phyloP scores from a whole-genome alignment of 2,329 filamentous ascomycete genomes.

The Phaeosphaeriaceae sp. region DNA sequence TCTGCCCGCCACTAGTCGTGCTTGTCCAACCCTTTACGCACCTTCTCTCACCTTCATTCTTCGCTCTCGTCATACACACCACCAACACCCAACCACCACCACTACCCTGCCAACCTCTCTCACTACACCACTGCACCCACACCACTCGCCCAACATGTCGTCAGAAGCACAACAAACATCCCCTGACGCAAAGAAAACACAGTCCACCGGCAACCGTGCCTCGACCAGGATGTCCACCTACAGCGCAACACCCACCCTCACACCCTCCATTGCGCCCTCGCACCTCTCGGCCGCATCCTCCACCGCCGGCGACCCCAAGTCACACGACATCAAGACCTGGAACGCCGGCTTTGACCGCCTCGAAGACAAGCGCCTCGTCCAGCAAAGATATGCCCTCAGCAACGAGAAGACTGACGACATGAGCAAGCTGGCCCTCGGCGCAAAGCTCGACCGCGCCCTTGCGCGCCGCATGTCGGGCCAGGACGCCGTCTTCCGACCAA shows the following conservation, averaged over 20 bases:
- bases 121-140: conserved; percentile 8
- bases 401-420: conserved; percentile 82
- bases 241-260: conserved; percentile 58
- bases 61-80: conserved; percentile 3
- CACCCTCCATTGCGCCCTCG: conserved; percentile 58
- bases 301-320: conserved; percentile 54
- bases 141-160: not conserved
- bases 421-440: conserved; percentile 85
- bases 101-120: not conserved
- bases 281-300: conserved; percentile 47
- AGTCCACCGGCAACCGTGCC: conserved; percentile 46
- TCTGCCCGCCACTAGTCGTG: conserved; percentile 10
- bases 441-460: conserved; percentile 88
- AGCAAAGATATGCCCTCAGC: conserved; percentile 81
- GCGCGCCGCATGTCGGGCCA: conserved; percentile 86
- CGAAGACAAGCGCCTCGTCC: conserved; percentile 83
- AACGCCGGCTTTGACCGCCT: conserved; percentile 83
- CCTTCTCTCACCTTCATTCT: conserved; percentile 6
- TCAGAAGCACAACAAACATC: conserved; percentile 12
- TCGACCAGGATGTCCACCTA: conserved; percentile 59
- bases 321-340: conserved; percentile 75
- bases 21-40: conserved; percentile 12
- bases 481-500: conserved; percentile 81
- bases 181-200: conserved; percentile 36
- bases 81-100: conserved; percentile 4